Evolutionary conservation across 352 stramenopile genomes (phyloP), one percentile per base, ranked within the genome.

Genomic region (Phytophthora sansomeana): DNA sequence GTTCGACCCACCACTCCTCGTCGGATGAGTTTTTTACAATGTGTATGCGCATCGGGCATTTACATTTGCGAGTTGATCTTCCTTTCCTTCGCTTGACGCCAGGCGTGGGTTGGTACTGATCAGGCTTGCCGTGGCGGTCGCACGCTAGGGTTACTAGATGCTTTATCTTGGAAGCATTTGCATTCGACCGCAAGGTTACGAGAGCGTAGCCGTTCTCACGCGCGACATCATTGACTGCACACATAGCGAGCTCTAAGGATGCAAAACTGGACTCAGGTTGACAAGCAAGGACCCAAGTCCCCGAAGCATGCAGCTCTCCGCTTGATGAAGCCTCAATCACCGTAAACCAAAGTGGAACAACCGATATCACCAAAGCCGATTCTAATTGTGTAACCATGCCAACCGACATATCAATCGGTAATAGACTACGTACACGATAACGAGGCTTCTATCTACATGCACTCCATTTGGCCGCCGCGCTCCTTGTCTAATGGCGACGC

Each of bases 1-100:
- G n/a, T n/a, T n/a, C n/a, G n/a, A n/a, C n/a, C n/a, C n/a, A n/a
- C n/a, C n/a, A n/a, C n/a, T 44, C 38, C 6, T 44, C 14, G 14
- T 16, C 21, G 8, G 38, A 44, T 26, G 14, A 21, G 38, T 26
- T 11, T 44, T 44, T 44, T 1, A 24, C 38, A n/a, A 44, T 44
- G n/a, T 44, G 14, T 21, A 44, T 44, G 13, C 38, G 38, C 38
- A 44, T 44, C 9, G 14, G 38, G 21, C 38, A 44, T n/a, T 44
- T 21, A 44, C n/a, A 44, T 16, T 44, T 44, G 38, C 38, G 38
- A 44, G 38, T 44, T n/a, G 14, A 17, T 44, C 38, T 44, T 44
- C 38, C 8, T n/a, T 14, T 17, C 2, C 38, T n/a, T 14, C 38
- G 38, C 14, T 44, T 44, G 38, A 26, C 5, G 14, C 38, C n/a